Percentiles rank a stretch among this genome's conserved stretches.
Conservation (phyloP, 345 rosid species). For the Ricinus communis region DNA sequence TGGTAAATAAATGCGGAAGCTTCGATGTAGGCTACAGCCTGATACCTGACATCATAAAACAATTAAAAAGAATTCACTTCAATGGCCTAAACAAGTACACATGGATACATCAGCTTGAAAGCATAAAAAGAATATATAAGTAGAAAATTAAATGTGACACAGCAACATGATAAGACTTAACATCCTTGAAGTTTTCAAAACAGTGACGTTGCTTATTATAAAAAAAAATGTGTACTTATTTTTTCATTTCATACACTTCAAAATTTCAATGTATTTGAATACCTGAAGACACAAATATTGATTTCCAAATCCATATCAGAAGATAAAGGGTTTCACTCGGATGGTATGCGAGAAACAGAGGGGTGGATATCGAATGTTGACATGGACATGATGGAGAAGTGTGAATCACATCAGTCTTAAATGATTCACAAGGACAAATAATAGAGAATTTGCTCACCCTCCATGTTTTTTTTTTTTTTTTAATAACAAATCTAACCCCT, state of each 20-base stretch:
- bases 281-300: background rate
- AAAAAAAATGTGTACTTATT: background rate
- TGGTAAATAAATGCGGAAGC: conserved; percentile 93
- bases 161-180: background rate
- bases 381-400: too few species aligned
- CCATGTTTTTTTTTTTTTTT: too few species aligned
- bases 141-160: background rate
- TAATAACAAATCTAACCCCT: background rate
- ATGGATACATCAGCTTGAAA: conserved; percentile 11
- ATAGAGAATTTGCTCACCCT: background rate
- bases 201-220: background rate
- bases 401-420: background rate
- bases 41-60: conserved; percentile 62
- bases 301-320: background rate
- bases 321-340: background rate
- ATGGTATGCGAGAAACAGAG: background rate
- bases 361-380: background rate
- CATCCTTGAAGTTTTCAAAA: background rate
- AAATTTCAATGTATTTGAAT: too few species aligned
- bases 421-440: background rate
- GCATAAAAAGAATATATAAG: conserved; percentile 1
- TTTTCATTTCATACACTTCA: too few species aligned
- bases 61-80: conserved; percentile 6
- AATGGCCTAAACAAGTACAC: background rate
- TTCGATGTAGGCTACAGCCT: conserved; percentile 95